phyloP scores from a whole-genome alignment of 2,329 filamentous ascomycete genomes.

The Didymella arachidicola region DNA sequence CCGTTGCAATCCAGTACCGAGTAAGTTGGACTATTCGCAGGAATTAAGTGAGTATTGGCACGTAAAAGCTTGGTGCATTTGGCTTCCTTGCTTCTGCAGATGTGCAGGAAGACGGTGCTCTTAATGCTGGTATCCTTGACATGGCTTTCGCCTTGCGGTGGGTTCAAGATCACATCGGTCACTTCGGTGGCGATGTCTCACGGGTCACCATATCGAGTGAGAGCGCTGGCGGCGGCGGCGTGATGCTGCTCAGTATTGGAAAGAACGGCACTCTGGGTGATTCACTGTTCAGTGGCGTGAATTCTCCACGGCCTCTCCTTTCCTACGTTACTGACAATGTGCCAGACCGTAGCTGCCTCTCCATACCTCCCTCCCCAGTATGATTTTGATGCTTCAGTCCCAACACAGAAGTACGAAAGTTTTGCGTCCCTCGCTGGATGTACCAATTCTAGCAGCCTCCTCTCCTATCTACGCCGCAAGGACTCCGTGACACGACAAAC shows the following conservation, averaged over 20 bases:
- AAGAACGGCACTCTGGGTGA: constrained; percentile 39
- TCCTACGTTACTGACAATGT: not conserved
- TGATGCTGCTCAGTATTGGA: constrained; percentile 50
- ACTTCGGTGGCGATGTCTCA: constrained; percentile 32
- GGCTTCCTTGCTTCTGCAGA: constrained; percentile 53
- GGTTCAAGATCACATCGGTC: constrained; percentile 57
- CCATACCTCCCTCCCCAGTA: constrained; percentile 65
- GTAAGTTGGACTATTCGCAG: constrained; percentile 31
- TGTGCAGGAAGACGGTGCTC: constrained; percentile 44
- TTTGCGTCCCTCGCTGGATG: constrained; percentile 50
- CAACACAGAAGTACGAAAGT: constrained; percentile 55
- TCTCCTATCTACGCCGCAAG: constrained; percentile 52
- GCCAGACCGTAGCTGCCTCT: constrained; percentile 45
- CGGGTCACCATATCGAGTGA: constrained; percentile 48
- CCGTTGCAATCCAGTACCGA: constrained; percentile 60
- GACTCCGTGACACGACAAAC: constrained; percentile 48
- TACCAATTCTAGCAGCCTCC: constrained; percentile 38
- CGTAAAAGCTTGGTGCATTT: constrained; percentile 52
- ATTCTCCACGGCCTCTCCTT: not conserved
- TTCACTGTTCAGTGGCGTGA: constrained; percentile 46
- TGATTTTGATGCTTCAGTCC: constrained; percentile 55
- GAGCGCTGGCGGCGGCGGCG: constrained; percentile 49
- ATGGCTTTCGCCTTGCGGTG: constrained; percentile 60
- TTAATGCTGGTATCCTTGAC: constrained; percentile 56
- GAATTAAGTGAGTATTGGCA: not conserved